Percentiles rank a stretch among this genome's conserved stretches.
Evolutionary conservation across 2,329 filamentous ascomycete species (phyloP).

Genomic region (Coniosporium tulheliwenetii): DNA sequence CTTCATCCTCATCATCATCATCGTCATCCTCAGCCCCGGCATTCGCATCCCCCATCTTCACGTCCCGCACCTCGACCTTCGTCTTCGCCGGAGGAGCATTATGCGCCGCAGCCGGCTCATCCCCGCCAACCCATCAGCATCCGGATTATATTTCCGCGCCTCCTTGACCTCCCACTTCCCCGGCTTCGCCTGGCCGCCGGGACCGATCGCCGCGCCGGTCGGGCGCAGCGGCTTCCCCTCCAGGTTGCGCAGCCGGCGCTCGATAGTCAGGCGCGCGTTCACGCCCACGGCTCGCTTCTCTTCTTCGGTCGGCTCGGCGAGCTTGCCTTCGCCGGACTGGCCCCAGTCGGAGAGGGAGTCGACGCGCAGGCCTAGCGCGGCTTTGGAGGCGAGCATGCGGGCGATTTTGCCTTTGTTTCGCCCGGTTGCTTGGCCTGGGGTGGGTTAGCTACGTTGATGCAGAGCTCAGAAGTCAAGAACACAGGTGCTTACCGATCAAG

Average conservation of each 20-base stretch:
- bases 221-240: slow-evolving; percentile 82
- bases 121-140: slow-evolving; percentile 73
- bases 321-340: slow-evolving; percentile 48
- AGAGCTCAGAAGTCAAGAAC: too few species aligned
- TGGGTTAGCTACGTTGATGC: too few species aligned
- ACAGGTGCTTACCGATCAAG: slow-evolving; percentile 44
- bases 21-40: slow-evolving; percentile 15
- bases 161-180: slow-evolving; percentile 88
- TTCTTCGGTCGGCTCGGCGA: slow-evolving; percentile 61
- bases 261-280: slow-evolving; percentile 53
- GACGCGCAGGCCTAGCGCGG: slow-evolving; percentile 80
- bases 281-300: slow-evolving; percentile 73
- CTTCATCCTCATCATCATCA: slow-evolving; percentile 25
- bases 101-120: slow-evolving; percentile 43
- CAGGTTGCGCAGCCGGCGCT: slow-evolving; percentile 59
- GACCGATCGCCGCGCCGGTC: slow-evolving; percentile 58
- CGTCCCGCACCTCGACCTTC: slow-evolving; percentile 22
- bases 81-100: slow-evolving; percentile 19
- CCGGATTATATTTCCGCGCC: slow-evolving; percentile 82
- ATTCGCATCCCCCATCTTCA: slow-evolving; percentile 34
- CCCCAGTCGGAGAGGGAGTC: slow-evolving; percentile 75
- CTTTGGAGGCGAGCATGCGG: slow-evolving; percentile 86
- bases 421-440: slow-evolving; percentile 64
- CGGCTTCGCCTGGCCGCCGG: slow-evolving; percentile 50
- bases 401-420: slow-evolving; percentile 99